These are phyloP conservation scores for Cladosporium sphaerospermum DNA, from an alignment of 2,329 filamentous ascomycete species.

Conservation along the genomic window DNA sequence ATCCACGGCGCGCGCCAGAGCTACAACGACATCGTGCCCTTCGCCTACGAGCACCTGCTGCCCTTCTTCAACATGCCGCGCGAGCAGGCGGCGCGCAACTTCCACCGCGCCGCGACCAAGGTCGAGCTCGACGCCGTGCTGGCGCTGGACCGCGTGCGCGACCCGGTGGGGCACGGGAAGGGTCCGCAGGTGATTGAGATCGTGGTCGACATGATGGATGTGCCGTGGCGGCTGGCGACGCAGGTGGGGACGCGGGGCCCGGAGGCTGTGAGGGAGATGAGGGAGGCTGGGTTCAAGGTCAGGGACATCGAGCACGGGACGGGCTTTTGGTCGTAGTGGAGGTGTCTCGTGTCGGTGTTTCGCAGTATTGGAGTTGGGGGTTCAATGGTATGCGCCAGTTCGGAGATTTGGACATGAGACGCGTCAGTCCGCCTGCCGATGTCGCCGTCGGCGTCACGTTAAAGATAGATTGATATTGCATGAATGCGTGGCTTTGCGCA, in stretches of 20 bases:
- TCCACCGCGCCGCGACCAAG: conserved; percentile 34
- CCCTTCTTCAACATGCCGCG: conserved; percentile 34
- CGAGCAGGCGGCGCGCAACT: conserved; percentile 24
- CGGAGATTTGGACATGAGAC: too few species aligned
- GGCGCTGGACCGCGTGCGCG: conserved; percentile 23
- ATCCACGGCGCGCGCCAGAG: conserved; percentile 41
- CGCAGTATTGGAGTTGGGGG: too few species aligned
- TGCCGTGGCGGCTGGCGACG: conserved; percentile 31
- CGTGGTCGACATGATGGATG: conserved; percentile 36
- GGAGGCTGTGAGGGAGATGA: conserved; percentile 31
- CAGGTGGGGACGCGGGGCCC: conserved; percentile 33
- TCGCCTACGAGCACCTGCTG: conserved; percentile 35
- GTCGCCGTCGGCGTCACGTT: too few species aligned
- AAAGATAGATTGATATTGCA: too few species aligned
- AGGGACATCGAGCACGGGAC: conserved; percentile 15
- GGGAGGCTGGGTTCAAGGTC: conserved; percentile 33
- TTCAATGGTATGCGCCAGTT: too few species aligned
- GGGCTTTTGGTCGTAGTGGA: conserved; percentile 6
- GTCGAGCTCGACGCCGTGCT: conserved; percentile 34
- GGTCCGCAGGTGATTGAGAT: conserved; percentile 37
- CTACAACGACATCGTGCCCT: conserved; percentile 48
- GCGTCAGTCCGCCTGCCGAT: too few species aligned
- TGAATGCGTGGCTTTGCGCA: too few species aligned
- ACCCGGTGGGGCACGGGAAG: conserved; percentile 20
- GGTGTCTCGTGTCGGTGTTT: background rate